Evolutionary conservation across 345 rosid genomes (phyloP).

Genomic region (Gossypium arboreum): DNA sequence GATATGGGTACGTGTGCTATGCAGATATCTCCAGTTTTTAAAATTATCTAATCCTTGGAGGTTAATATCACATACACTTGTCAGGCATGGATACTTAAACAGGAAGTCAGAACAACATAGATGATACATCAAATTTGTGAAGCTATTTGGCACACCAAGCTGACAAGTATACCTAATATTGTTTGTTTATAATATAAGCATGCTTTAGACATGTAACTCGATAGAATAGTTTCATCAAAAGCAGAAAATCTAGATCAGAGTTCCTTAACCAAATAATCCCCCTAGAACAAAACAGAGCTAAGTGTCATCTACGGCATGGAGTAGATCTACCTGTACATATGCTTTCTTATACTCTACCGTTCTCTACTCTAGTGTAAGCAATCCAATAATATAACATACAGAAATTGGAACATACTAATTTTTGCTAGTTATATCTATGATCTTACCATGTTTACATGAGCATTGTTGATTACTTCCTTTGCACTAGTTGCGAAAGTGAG

Average conservation of each 20-base stretch:
- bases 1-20: too few species aligned
- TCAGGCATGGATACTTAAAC: too few species aligned
- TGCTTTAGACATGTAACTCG: background rate
- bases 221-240: background rate
- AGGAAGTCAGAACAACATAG: too few species aligned
- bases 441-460: conserved; percentile 85
- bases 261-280: conserved; percentile 1
- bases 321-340: too few species aligned
- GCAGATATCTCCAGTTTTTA: too few species aligned
- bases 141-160: background rate
- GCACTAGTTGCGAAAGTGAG: conserved; percentile 88
- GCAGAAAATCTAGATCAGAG: background rate
- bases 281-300: background rate
- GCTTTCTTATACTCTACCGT: background rate
- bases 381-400: background rate
- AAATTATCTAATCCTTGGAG: too few species aligned
- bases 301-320: conserved; percentile 1
- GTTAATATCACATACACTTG: too few species aligned
- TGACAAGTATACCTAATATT: background rate
- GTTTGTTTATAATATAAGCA: background rate
- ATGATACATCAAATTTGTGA: background rate
- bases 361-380: background rate
- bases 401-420: background rate
- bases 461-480: conserved; percentile 87
- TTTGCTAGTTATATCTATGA: background rate